Evolutionary conservation across 441 rosid species (phyloP).

Genomic region (Adansonia grandidieri): DNA sequence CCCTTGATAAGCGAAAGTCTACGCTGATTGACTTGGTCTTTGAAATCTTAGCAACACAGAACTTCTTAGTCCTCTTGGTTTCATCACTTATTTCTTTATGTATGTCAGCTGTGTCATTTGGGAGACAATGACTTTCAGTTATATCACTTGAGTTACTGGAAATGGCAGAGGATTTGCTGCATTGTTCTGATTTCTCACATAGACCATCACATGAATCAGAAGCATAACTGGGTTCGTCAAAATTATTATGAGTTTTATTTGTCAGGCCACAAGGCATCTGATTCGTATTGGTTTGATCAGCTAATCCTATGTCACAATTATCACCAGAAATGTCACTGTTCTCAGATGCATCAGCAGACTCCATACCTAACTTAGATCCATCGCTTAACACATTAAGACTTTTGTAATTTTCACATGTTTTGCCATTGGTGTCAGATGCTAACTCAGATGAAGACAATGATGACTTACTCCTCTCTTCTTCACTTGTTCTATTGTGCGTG

Average conservation of each 20-base stretch:
- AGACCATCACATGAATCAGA: constrained; percentile 41
- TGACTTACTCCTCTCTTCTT: constrained; percentile 32
- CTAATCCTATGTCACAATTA: constrained; percentile 32
- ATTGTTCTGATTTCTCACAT: constrained; percentile 43
- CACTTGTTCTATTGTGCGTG: constrained; percentile 34
- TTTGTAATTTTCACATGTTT: constrained; percentile 32
- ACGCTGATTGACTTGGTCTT: constrained; percentile 83
- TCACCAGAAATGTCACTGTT: constrained; percentile 35
- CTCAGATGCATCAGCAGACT: constrained; percentile 44
- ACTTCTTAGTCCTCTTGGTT: constrained; percentile 59
- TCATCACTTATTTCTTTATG: constrained; percentile 50
- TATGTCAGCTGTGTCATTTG: constrained; percentile 41
- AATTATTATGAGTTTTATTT: constrained; percentile 44
- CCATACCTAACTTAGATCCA: constrained; percentile 32
- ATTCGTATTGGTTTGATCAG: constrained; percentile 41
- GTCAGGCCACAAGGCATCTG: constrained; percentile 41
- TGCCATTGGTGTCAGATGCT: constrained; percentile 45
- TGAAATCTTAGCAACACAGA: constrained; percentile 67
- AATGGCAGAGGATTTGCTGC: constrained; percentile 45
- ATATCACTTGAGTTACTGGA: constrained; percentile 46
- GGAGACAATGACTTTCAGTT: constrained; percentile 52
- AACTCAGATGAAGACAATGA: constrained; percentile 39
- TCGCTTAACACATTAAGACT: constrained; percentile 33
- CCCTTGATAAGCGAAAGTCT: constrained; percentile 94
- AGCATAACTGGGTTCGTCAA: constrained; percentile 41